These are phyloP conservation scores for Pleurotus sapidus DNA, from an alignment of 768 basidiomycete genomes.

Conservation along the genomic window DNA sequence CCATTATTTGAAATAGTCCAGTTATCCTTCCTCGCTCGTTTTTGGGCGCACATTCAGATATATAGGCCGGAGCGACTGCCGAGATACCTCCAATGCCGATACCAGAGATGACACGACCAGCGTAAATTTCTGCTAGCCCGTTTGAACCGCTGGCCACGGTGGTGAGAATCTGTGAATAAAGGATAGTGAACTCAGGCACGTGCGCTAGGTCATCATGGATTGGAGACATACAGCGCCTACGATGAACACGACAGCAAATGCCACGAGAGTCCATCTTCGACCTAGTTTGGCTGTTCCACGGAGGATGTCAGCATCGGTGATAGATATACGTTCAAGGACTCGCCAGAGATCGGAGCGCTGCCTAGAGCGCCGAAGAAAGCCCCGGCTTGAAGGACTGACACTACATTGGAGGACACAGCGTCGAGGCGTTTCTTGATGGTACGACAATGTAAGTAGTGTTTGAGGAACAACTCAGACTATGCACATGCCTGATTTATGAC, in stretches of 20 bases:
- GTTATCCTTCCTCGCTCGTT: conserved; percentile 84
- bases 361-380: conserved; percentile 86
- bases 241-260: conserved; percentile 59
- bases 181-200: neutral
- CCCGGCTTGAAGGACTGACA: conserved; percentile 84
- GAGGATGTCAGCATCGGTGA: neutral
- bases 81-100: conserved; percentile 81
- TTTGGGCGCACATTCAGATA: conserved; percentile 86
- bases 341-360: conserved; percentile 69
- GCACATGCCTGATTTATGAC: conserved; percentile 11
- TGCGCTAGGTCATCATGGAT: neutral
- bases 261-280: conserved; percentile 59
- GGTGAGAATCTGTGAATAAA: conserved; percentile 63
- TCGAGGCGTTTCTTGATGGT: conserved; percentile 26
- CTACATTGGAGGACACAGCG: conserved; percentile 75
- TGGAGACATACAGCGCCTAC: conserved; percentile 63
- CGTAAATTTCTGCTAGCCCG: conserved; percentile 71
- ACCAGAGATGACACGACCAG: conserved; percentile 77
- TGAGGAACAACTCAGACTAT: neutral
- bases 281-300: conserved; percentile 53
- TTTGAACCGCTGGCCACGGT: conserved; percentile 55
- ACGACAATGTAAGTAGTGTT: too few species aligned
- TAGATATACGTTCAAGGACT: conserved; percentile 12
- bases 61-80: conserved; percentile 82
- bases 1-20: conserved; percentile 86